These are phyloP conservation scores for Ogataea polymorpha DNA, from an alignment of 805 yeast genomes.

Conservation along the genomic window DNA sequence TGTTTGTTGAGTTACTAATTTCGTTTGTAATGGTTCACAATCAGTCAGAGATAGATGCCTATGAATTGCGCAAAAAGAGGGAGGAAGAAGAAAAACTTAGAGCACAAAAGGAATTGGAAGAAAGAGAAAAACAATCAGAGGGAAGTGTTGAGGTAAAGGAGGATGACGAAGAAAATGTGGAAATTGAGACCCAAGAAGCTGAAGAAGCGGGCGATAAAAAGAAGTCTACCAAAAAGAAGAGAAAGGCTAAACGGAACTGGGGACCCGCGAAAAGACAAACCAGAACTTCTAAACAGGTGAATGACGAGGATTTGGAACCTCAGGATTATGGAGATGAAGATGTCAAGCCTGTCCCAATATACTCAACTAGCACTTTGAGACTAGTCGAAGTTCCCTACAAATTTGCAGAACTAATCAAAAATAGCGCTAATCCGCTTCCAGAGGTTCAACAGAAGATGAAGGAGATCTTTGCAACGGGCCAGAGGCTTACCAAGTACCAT, in stretches of 20 bases:
- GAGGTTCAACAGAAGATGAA: slow-evolving; percentile 63
- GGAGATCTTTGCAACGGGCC: slow-evolving; percentile 55
- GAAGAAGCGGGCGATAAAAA: slow-evolving; percentile 27
- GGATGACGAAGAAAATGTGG: slow-evolving; percentile 16
- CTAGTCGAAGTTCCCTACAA: slow-evolving; percentile 64
- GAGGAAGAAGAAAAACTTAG: slow-evolving; percentile 19
- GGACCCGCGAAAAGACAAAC: slow-evolving; percentile 29
- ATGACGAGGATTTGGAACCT: slow-evolving; percentile 22
- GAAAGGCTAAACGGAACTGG: slow-evolving; percentile 30
- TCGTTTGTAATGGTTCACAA: slow-evolving; percentile 53
- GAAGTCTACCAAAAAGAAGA: slow-evolving; percentile 20
- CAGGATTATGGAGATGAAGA: slow-evolving; percentile 33
- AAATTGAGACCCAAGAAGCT: slow-evolving; percentile 26
- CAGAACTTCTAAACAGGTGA: slow-evolving; percentile 19
- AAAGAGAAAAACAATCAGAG: slow-evolving; percentile 29
- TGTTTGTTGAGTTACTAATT: slow-evolving; percentile 40
- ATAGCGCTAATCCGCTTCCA: slow-evolving; percentile 59
- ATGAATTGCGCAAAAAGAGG: slow-evolving; percentile 34
- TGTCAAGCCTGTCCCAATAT: slow-evolving; percentile 44
- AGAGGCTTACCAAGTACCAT: slow-evolving; percentile 56
- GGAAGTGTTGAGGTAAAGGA: slow-evolving; percentile 18
- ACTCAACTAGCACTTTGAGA: slow-evolving; percentile 63
- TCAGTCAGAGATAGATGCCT: slow-evolving; percentile 44
- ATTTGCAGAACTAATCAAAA: slow-evolving; percentile 58
- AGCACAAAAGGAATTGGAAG: slow-evolving; percentile 26